Base-by-base conservation (phyloP, 371 early-diverging fungal species). In the Syncephalastrum monosporum region DNA sequence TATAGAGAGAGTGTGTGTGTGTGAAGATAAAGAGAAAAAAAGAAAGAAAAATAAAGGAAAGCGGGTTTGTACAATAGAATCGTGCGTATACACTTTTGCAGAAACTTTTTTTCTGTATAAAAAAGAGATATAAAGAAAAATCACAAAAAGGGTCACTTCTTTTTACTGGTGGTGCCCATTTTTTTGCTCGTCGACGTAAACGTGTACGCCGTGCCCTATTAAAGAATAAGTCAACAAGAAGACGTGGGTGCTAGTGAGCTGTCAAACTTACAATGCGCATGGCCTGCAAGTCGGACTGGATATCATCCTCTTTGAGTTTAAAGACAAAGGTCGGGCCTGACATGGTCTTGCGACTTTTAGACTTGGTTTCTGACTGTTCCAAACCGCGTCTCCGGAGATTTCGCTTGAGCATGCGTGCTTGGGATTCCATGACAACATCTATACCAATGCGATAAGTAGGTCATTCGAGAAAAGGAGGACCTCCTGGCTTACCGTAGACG, bases 401-500 rank as follows among this genome's bases (percentile, higher is more conserved):
- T 45, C 78, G 71, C 42, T 74, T 74, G 48, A 70, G 61, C 55
- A 63, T 50, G 47, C 75, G 59, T 23, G 67, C 52, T 55, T 74
- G 72, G 2, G 72, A 55, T 47, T 78, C 78, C 43, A 74, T 47
- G 4, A 67, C 50, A 6, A 68, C 57, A 60, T 78, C 78, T 74
- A 27, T 27, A 64, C 27, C 12, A 15, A 23, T 23, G 7, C 78
- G 1, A 42, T 16, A 19, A 23, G 8, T 27, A 14, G 3, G 43
- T 16, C 15, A 33, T 15, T 3, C 6, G 0, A 29, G 17, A 5
- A 0, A 3, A 19, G 25, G 5, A 53, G 33, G 42, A n/a, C 4
- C 5, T 24, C 8, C n/a, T 24, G 13, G 15, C 45, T 54, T 69
- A 84, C 89, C 87, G 52, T 80, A 81, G 17, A 78, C 70, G 24